Percentiles rank a stretch among this genome's conserved stretches.
These are phyloP conservation scores for Jamesozyma lodderae DNA, from an alignment of 805 yeast species.

Conservation along the genomic window DNA sequence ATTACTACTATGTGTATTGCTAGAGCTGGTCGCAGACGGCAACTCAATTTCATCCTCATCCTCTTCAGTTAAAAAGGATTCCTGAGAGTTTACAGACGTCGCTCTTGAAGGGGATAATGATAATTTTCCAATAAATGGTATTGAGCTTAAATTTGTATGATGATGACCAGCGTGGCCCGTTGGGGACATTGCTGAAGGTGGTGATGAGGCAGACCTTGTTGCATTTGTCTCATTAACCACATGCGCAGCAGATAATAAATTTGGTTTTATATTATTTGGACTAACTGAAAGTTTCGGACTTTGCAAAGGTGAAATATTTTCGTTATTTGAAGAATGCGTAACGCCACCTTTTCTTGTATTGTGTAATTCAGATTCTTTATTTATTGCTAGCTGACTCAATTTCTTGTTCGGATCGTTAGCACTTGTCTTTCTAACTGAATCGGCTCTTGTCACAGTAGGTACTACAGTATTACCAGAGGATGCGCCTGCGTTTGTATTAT, in stretches of 20 bases:
- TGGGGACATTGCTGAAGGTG: too few species aligned
- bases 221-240: too few species aligned
- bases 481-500: background rate
- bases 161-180: too few species aligned
- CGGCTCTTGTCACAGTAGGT: background rate
- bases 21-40: background rate
- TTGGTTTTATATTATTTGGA: background rate
- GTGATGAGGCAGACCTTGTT: too few species aligned
- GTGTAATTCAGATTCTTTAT: constrained; percentile 20
- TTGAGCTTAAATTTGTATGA: too few species aligned
- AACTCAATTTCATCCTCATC: constrained; percentile 7
- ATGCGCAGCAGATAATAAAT: background rate
- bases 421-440: background rate
- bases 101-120: constrained; percentile 13
- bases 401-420: background rate
- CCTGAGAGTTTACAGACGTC: constrained; percentile 14
- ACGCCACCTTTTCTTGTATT: constrained; percentile 9
- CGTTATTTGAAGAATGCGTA: constrained; percentile 1
- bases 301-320: constrained; percentile 8
- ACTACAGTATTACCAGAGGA: background rate
- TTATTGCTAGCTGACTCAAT: constrained; percentile 7
- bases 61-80: constrained; percentile 18
- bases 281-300: constrained; percentile 9
- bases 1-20: background rate
- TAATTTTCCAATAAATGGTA: constrained; percentile 16